Base-by-base conservation (phyloP, 805 yeast species). In the Grigorovia yakushimaensis region DNA sequence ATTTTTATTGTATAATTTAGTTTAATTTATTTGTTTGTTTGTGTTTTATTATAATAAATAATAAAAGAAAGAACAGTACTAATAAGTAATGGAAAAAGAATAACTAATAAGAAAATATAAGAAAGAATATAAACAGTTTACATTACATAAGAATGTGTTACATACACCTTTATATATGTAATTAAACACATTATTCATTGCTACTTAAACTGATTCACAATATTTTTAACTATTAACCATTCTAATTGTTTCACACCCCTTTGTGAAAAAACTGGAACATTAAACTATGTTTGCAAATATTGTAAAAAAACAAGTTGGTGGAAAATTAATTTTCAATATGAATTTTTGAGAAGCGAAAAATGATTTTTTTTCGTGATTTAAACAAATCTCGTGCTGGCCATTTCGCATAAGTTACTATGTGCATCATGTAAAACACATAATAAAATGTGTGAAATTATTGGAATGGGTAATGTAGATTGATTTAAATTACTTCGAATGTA, bases 221-320 rank as follows among this genome's bases (percentile, higher is more conserved):
- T 7, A 27, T 7, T 27, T 27, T 15, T 15, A 27, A 27, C 9
- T 27, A 4, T 10, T 27, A 27, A 13, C 39, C 22, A 21, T 44
- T 8, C 49, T 19, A 22, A n/a, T 18, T 13, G 10, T 47, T 58
- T 59, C 61, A 53, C 62, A 27, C 45, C 38, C 39, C 13, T 18
- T 41, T 50, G 66, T 47, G 66, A 60, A 61, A 57, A 50, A 45
- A 44, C 49, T 55, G 64, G 66, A 58, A 61, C 58, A 51, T 24
- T 46, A 46, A 48, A 46, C 38, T 48, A 44, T 54, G 38, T 48
- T 53, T 54, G 47, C 50, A 52, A 53, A 52, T 41, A 50, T 39
- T 45, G 52, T 50, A 55, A 53, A 56, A 53, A 51, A 52, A 45
- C 37, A 44, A 51, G 43, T 41, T 49, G 53, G 10, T 27, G 13